Evolutionary conservation across 1,284 basidiomycete species (phyloP), one percentile per base, ranked within the genome.

Genomic region (Polyporus tsugae): DNA sequence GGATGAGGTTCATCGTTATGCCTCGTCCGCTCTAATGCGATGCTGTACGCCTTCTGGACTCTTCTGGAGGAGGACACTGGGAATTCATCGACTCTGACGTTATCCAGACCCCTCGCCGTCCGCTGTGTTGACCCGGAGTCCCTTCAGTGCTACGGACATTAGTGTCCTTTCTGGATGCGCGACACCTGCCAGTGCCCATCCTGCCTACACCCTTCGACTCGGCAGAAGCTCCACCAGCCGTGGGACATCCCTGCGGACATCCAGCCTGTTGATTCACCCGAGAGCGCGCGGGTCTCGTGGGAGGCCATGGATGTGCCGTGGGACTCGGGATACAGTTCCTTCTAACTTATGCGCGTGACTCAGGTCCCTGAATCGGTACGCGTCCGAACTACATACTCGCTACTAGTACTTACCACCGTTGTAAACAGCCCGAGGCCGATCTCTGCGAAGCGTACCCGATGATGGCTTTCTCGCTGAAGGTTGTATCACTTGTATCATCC

Each of bases 201-300:
- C 9, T 88, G 88, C 72, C 78, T 90, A 1, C 86, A 91, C 72
- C 83, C 86, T 0, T 82, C 82, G 2, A 90, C 87, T 0, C 78
- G 80, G 11, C 90, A 92, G 76, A 89, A 89, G 72, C 83, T 95
- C 1, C 91, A 92, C 76, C 82, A 87, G 61, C 89, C 93, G 0
- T 88, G 90, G 0, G 91, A 93, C 81, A 82, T 92, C 5, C 84
- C 87, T 0, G 69, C 75, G 3, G 81, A 85, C 64, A 79, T 87
- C 58, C 73, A 71, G 4, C 89, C 89, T 0, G 74, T 72, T 19
- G 60, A 76, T 22, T 33, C 52, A 4, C 36, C 36, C 2, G 77
- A 80, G 59, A 84, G 85, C 38, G 74, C 88, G 10, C 75, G 73
- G 6, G 62, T 82, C 1, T 74, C 78, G 4, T 68, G 78, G 1